phyloP scores from a whole-genome alignment of 352 stramenopile species.

The Phytophthora ramorum region DNA sequence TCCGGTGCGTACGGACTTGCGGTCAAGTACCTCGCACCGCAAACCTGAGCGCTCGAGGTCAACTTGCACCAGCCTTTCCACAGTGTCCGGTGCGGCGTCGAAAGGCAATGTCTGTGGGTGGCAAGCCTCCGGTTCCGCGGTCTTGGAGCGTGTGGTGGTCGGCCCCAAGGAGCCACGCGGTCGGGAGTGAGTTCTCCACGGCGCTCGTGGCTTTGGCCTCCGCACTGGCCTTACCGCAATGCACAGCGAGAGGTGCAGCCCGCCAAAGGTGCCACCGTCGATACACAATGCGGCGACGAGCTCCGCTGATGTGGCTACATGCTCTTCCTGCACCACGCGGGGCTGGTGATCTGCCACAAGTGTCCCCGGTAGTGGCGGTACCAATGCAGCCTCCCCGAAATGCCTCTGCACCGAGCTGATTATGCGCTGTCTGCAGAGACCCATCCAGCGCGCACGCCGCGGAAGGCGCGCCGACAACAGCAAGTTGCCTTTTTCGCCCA shows the following conservation, averaged over 20 bases:
- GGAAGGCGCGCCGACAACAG: slow-evolving; percentile 34
- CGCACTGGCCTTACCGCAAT: slow-evolving; percentile 15
- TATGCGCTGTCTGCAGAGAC: background rate
- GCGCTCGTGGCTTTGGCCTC: slow-evolving; percentile 2
- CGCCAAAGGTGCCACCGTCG: background rate
- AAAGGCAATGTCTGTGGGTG: slow-evolving; percentile 5
- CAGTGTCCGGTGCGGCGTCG: background rate
- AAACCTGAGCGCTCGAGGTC: slow-evolving; percentile 2
- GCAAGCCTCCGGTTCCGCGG: background rate
- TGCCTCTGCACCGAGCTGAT: slow-evolving; percentile 17
- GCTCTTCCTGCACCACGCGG: background rate
- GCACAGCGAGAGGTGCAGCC: slow-evolving; percentile 2
- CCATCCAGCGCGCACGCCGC: slow-evolving; percentile 21
- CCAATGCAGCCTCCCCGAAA: slow-evolving; percentile 12
- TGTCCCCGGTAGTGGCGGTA: too few species aligned
- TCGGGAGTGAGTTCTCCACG: background rate
- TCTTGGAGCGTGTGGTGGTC: background rate
- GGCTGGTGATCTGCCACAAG: slow-evolving; percentile 10
- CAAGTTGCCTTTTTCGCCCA: slow-evolving; percentile 34
- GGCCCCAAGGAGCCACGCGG: background rate
- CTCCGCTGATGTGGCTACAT: slow-evolving; percentile 8
- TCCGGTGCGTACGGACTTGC: slow-evolving; percentile 11
- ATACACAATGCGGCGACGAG: slow-evolving; percentile 8
- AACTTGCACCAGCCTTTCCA: slow-evolving; percentile 10
- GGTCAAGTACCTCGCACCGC: slow-evolving; percentile 1